These are phyloP conservation scores for Myrica gale DNA, from an alignment of 306 rosid genomes.

Conservation along the genomic window DNA sequence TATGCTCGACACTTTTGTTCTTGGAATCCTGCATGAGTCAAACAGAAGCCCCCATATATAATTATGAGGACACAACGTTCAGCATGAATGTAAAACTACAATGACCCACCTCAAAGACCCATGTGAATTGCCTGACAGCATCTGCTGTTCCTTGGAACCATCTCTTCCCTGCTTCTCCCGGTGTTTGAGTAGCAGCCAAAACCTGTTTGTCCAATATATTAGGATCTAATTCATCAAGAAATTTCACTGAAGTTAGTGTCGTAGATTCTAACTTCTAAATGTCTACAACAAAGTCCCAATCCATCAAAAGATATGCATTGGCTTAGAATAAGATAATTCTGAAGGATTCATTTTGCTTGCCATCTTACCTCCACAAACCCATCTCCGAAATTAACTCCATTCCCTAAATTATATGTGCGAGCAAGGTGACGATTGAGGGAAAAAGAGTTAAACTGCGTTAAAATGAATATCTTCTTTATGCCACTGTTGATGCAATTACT, in stretches of 20 bases:
- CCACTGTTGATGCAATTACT: conserved; percentile 95
- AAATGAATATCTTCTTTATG: conserved; percentile 73
- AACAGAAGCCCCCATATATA: conserved; percentile 4
- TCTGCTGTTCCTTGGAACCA: conserved; percentile 99
- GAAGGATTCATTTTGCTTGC: too few relatives aligned
- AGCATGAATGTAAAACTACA: neutral
- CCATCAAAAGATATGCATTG: neutral
- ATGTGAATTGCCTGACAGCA: conserved; percentile 86
- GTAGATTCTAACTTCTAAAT: conserved; percentile 6
- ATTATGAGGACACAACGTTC: neutral
- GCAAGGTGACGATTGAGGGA: conserved; percentile 93
- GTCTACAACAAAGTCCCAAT: neutral
- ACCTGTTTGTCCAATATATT: conserved; percentile 50
- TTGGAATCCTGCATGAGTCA: conserved; percentile 63
- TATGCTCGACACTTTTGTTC: conserved; percentile 84
- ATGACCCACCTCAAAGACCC: conserved; percentile 88
- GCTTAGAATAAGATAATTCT: neutral
- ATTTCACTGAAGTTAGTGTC: conserved; percentile 6
- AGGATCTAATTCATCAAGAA: conserved; percentile 16
- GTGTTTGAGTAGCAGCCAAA: conserved; percentile 93
- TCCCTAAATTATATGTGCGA: conserved; percentile 67
- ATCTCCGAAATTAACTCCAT: conserved; percentile 77
- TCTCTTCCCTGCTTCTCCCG: conserved; percentile 80
- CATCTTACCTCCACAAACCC: conserved; percentile 84
- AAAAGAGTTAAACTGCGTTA: conserved; percentile 81